phyloP scores from a whole-genome alignment of 345 rosid genomes.

The Streptanthus diversifolius region DNA sequence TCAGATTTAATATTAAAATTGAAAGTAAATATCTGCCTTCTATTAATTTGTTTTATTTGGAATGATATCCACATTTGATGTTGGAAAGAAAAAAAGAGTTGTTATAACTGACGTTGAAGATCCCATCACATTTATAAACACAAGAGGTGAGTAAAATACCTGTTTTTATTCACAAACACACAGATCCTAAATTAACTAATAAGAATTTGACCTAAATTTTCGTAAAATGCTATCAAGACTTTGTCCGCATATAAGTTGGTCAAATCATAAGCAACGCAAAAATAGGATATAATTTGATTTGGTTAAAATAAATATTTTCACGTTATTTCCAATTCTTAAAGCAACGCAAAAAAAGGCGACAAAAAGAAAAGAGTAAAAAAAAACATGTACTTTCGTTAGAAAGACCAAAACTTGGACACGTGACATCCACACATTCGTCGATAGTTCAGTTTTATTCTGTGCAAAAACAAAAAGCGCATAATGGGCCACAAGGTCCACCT shows the following conservation, averaged over 20 bases:
- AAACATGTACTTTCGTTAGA: not conserved
- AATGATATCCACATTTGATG: not conserved
- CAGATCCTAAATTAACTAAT: not conserved
- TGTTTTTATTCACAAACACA: not conserved
- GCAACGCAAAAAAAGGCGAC: not conserved
- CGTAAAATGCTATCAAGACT: not conserved
- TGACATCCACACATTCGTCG: not conserved
- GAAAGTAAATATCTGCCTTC: not conserved
- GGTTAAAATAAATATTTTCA: not conserved
- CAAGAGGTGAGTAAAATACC: not conserved
- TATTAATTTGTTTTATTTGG: not conserved
- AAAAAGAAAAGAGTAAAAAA: not conserved
- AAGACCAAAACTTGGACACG: not conserved
- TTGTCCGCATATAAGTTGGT: not conserved
- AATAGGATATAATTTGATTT: not conserved
- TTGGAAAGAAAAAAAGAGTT: not conserved
- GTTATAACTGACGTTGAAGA: not conserved
- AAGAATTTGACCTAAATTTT: not conserved
- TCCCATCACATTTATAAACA: not conserved
- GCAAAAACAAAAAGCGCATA: not conserved
- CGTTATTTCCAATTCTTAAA: not conserved
- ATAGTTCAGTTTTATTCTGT: not conserved
- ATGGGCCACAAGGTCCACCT: not conserved
- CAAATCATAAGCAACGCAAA: not conserved
- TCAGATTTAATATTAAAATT: not conserved